Base-by-base conservation (phyloP, 352 stramenopile genomes). In the Globisporangium echinulatum region DNA sequence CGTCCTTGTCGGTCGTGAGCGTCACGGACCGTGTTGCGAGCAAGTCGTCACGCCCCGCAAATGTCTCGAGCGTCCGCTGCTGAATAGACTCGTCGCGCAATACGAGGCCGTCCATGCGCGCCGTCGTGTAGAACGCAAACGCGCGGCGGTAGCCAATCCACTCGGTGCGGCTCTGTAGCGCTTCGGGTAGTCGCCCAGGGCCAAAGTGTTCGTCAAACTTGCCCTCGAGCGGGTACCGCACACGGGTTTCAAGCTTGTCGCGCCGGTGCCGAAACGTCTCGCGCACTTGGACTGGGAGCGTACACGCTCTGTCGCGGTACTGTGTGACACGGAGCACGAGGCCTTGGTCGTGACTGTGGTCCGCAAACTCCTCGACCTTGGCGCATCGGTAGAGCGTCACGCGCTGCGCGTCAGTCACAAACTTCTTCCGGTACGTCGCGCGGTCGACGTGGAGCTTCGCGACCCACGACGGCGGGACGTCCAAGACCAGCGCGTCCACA, bases 301-400 rank as follows among this genome's bases (percentile, higher is more conserved):
- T 96, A 56, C 83, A 88, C 5, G 66, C 68, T 2, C 63, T 61
- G 62, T 98, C 90, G 19, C 74, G 76, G 64, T 87, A 98, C 8
- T 88, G 37, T 7, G 90, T 96, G 25, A 98, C 64, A 7, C 91
- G 83, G 36, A 79, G 61, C 11, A 95, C 76, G 19, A 98, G 70
- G 0, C 92, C 92, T 63, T 98, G 82, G 25, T 86, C 75, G 62
- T 99, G 87, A 9, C 70, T 75, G 51, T 86, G 83, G 33, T 96
- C 80, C 7, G 92, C 92, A 64, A 98, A 98, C 49, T 98, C 84
- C 62, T 98, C 93, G 9, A 98, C 71, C 62, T 98, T 98, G 33
- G 88, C 70, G 50, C 88, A 79, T 7, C 80, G 55, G 56, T 96
- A 97, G n/a, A 97, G 80, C 39, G 96, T 89, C 14, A 91, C 91